Base-by-base conservation (phyloP, 257 asterid species). In the Ophiorrhiza pumila region DNA sequence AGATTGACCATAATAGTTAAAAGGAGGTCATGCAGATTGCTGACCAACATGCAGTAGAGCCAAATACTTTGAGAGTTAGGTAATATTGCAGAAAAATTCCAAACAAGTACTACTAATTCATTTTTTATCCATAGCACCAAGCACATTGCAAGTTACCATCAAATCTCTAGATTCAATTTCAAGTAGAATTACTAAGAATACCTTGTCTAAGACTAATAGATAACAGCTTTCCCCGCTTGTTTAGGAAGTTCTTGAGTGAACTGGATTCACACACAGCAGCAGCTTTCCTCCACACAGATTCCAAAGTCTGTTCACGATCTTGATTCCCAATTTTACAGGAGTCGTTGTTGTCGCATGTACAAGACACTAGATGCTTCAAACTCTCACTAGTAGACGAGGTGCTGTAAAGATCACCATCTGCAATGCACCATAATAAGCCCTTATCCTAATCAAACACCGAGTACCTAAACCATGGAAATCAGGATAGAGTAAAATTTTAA, bases 371-470 rank as follows among this genome's bases (percentile, higher is more conserved):
- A 77, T 74, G 86, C 81, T 87, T 92, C 79, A 90, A 78, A 71
- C 91, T 90, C 83, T 88, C 96, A 18, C 91, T 74, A 7, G 92
- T 87, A 27, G 96, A 90, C 0, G 92, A 85, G 22, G 91, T 82
- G 80, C 96, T 87, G 79, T 71, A 85, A 73, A 81, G 79, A 65
- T 88, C 93, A 69, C 89, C 85, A 75, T 88, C 98, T 88, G 82
- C 77, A 73, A 55, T 34, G 49, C 63, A 73, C 74, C 25, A 42
- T 17, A 25, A 64, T 68, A 14, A 73, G 50, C 66, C 49, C 22
- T 50, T 67, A 23, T 27, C 42, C 58, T 49, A 69, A 77, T 59
- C 55, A 59, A 59, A 22, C 41, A 29, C 49, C 27, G 22, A n/a
- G 74, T 18, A 61, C 55, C 37, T 10, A 32, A 41, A 15, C 27